Percentiles rank a stretch among this genome's conserved stretches.
Evolutionary conservation across 495 filamentous ascomycete genomes (phyloP).

Genomic region (Apiosordaria backusii): DNA sequence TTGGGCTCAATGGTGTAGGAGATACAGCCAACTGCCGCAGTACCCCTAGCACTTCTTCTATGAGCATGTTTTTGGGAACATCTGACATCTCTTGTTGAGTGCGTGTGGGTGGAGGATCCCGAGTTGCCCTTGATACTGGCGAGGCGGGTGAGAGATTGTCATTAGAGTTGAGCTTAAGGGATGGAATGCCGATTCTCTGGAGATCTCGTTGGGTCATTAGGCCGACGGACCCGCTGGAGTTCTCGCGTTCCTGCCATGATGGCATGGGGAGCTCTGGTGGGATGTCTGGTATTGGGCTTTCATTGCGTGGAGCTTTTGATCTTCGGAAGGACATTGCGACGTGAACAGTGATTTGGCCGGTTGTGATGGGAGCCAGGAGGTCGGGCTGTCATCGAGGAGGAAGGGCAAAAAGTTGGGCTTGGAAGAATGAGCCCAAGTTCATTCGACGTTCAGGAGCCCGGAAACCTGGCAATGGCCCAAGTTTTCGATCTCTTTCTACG

Average conservation of each 20-base stretch:
- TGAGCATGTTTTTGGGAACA: neutral
- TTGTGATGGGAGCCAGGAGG: too few relatives aligned
- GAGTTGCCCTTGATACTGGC: neutral
- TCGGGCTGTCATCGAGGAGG: neutral
- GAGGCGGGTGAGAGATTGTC: neutral
- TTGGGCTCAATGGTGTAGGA: constrained; percentile 8
- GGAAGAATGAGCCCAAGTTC: neutral
- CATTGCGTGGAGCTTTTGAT: neutral
- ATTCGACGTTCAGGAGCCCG: neutral
- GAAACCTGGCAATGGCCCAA: neutral
- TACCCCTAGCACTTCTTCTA: constrained; percentile 3
- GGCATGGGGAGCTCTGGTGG: constrained; percentile 9
- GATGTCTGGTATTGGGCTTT: constrained; percentile 5
- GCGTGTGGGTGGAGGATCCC: constrained; percentile 1
- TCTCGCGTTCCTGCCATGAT: neutral
- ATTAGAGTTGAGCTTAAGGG: neutral
- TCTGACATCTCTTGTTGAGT: neutral
- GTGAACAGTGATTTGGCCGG: neutral
- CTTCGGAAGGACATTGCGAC: neutral
- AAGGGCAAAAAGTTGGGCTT: neutral
- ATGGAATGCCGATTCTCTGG: neutral
- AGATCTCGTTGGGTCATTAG: neutral
- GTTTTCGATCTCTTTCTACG: neutral
- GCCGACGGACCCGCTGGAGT: neutral
- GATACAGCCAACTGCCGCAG: constrained; percentile 11